Percentiles rank a stretch among this genome's conserved stretches.
Evolutionary conservation across 2,329 filamentous ascomycete genomes (phyloP).

Genomic region (Amauroascus verrucosus): DNA sequence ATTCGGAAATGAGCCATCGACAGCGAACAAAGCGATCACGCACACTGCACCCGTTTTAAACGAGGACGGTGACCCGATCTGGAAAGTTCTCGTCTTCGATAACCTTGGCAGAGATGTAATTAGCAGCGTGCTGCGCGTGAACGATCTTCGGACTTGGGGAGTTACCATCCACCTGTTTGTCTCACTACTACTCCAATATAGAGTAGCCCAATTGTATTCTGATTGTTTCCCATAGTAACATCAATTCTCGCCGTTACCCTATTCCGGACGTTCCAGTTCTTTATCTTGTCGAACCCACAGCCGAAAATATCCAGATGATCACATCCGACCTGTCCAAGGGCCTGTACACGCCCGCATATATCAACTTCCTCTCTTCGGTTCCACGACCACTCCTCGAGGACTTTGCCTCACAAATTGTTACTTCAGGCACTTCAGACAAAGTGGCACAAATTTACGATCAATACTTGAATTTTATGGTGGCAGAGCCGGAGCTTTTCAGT

Average conservation of each 20-base stretch:
- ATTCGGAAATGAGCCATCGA: conserved; percentile 46
- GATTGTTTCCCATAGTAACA: conserved; percentile 48
- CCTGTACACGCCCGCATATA: conserved; percentile 84
- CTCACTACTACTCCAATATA: conserved; percentile 2
- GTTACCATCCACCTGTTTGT: conserved; percentile 86
- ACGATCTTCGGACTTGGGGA: conserved; percentile 85
- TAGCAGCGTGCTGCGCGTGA: conserved; percentile 88
- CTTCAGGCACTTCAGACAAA: conserved; percentile 73
- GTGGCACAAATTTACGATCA: conserved; percentile 93
- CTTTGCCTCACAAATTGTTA: conserved; percentile 78
- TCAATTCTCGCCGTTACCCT: conserved; percentile 68
- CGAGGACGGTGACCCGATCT: conserved; percentile 82
- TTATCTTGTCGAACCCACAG: conserved; percentile 85
- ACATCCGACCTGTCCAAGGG: conserved; percentile 76
- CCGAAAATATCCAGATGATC: conserved; percentile 69
- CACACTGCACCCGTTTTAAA: conserved; percentile 72
- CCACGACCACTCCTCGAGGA: conserved; percentile 85
- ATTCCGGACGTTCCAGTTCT: conserved; percentile 95
- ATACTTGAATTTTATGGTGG: conserved; percentile 94
- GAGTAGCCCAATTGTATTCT: background rate
- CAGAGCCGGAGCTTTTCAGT: conserved; percentile 90
- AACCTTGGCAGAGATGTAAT: conserved; percentile 87
- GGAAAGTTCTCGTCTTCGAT: conserved; percentile 96
- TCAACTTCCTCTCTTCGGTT: conserved; percentile 94
- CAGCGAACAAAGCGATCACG: conserved; percentile 52